phyloP scores from a whole-genome alignment of 768 basidiomycete species.

The Leccinum longicurvipes region DNA sequence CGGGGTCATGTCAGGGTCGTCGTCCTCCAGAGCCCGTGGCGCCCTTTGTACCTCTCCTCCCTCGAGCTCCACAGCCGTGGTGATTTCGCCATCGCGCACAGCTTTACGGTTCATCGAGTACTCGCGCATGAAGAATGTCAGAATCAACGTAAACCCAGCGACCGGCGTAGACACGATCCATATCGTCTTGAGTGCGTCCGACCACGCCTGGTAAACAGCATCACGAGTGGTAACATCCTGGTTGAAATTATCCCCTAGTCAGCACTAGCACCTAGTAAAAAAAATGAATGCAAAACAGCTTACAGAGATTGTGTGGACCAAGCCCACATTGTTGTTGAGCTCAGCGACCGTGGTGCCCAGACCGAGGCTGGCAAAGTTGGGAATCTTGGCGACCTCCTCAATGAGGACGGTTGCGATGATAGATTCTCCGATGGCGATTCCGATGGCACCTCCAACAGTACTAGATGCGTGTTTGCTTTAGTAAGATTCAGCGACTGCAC shows the following conservation, averaged over 20 bases:
- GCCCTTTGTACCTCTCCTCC: constrained; percentile 11
- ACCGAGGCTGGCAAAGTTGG: constrained; percentile 26
- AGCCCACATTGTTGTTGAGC: constrained; percentile 45
- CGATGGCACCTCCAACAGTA: constrained; percentile 72
- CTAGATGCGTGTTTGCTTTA: constrained; percentile 32
- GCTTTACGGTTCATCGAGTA: constrained; percentile 58
- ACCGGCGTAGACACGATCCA: constrained; percentile 66
- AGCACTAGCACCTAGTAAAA: background rate
- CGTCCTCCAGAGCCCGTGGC: background rate
- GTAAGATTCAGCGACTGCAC: background rate
- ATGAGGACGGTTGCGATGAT: constrained; percentile 58
- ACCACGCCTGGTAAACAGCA: constrained; percentile 58
- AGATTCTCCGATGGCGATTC: constrained; percentile 69
- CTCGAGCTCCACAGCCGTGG: constrained; percentile 31
- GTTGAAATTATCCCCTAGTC: background rate
- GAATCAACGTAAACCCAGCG: constrained; percentile 47
- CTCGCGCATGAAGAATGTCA: constrained; percentile 51
- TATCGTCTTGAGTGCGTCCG: constrained; percentile 59
- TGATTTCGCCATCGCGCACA: constrained; percentile 35
- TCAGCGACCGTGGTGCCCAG: constrained; percentile 39
- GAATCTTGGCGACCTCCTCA: constrained; percentile 32
- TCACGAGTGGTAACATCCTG: constrained; percentile 50
- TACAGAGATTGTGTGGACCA: constrained; percentile 35
- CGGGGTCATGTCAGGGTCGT: background rate
- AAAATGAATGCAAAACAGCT: background rate